Evolutionary conservation across 768 basidiomycete species (phyloP).

Genomic region (Phylloporus scabripes): DNA sequence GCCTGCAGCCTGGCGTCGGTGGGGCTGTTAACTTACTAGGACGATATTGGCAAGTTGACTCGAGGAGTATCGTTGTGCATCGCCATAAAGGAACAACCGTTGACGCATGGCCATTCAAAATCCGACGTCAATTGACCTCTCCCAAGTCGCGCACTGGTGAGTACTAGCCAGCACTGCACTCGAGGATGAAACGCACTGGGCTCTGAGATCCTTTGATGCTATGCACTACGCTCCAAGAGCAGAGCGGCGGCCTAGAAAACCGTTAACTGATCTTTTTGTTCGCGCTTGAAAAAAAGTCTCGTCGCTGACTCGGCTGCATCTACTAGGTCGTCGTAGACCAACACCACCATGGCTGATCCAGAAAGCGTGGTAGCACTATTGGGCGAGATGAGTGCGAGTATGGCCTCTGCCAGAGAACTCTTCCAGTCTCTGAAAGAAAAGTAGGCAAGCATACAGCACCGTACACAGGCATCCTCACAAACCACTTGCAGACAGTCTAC

Average conservation of each 20-base stretch:
- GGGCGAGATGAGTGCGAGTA: constrained; percentile 58
- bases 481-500: constrained; percentile 23
- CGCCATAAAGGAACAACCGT: too few relatives aligned
- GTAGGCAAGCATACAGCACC: constrained; percentile 33
- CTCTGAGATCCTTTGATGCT: constrained; percentile 48
- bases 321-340: background rate
- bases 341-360: constrained; percentile 14
- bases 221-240: constrained; percentile 44
- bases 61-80: too few relatives aligned
- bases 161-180: constrained; percentile 1
- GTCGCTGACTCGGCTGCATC: constrained; percentile 8
- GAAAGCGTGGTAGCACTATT: constrained; percentile 24
- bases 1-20: constrained; percentile 6
- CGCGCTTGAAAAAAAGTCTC: background rate
- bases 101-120: constrained; percentile 12
- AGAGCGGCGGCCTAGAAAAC: constrained; percentile 62
- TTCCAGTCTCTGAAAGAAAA: constrained; percentile 51
- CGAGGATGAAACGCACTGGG: constrained; percentile 58
- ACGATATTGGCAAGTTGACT: constrained; percentile 19
- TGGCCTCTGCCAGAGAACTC: constrained; percentile 54
- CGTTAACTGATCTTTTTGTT: constrained; percentile 45
- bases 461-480: constrained; percentile 12
- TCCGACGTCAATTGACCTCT: too few relatives aligned
- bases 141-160: background rate
- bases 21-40: background rate